A percentile compares a stretch with the other conserved stretches of the same genome.
Evolutionary conservation across 2,329 filamentous ascomycete species (phyloP).

Genomic region (Leptographium galeiforme): DNA sequence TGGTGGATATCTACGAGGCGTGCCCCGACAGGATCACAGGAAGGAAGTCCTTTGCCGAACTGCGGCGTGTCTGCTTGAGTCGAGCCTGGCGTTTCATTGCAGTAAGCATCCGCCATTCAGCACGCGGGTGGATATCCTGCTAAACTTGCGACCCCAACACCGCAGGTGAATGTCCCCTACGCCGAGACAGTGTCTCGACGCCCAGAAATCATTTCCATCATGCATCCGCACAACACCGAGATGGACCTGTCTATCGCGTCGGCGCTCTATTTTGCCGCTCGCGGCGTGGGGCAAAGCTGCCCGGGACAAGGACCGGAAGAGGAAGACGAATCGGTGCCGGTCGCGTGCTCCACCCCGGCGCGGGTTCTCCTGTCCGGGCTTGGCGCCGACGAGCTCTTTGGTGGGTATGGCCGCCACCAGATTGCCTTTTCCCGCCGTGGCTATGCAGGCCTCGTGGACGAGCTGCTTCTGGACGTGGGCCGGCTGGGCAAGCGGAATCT

Average conservation of each 20-base stretch:
- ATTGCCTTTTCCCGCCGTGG: constrained; percentile 59
- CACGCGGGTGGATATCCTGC: not conserved
- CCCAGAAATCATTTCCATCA: constrained; percentile 57
- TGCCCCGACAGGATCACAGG: constrained; percentile 89
- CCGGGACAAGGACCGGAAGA: not conserved
- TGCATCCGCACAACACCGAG: constrained; percentile 89
- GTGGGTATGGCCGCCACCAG: constrained; percentile 76
- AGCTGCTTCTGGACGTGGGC: constrained; percentile 73
- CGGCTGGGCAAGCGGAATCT: constrained; percentile 88
- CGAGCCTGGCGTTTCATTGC: constrained; percentile 74
- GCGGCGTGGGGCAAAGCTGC: constrained; percentile 47
- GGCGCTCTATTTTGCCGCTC: constrained; percentile 88
- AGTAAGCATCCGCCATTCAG: constrained; percentile 23
- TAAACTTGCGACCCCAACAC: not conserved
- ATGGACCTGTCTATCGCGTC: constrained; percentile 95
- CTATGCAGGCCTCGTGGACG: constrained; percentile 59
- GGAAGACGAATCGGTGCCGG: constrained; percentile 7
- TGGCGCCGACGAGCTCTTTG: constrained; percentile 92
- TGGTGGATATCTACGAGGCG: constrained; percentile 49
- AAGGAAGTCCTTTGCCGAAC: constrained; percentile 63
- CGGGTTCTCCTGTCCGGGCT: constrained; percentile 83
- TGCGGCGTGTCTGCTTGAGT: constrained; percentile 52
- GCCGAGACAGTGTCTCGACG: constrained; percentile 57
- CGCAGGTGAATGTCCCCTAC: constrained; percentile 68
- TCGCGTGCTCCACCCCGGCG: constrained; percentile 41